These are phyloP conservation scores for Exobasidium cylindrosporum DNA, from an alignment of 1,284 basidiomycete species.

Conservation along the genomic window DNA sequence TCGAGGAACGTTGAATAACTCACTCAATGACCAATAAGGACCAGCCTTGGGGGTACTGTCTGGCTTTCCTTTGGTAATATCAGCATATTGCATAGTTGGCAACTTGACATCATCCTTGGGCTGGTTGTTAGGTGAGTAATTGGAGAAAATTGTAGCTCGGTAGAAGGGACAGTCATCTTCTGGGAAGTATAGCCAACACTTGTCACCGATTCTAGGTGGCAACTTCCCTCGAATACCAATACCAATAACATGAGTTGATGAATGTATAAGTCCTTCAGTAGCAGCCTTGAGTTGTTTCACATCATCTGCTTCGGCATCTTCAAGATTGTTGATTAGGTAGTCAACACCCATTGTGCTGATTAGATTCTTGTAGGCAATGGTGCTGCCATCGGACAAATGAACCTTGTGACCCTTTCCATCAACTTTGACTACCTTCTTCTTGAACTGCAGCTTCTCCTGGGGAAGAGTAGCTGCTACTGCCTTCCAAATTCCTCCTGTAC, in stretches of 20 bases:
- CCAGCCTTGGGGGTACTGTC: constrained; percentile 56
- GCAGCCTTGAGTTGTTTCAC: constrained; percentile 55
- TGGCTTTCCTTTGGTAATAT: constrained; percentile 55
- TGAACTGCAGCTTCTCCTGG: constrained; percentile 56
- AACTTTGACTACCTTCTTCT: constrained; percentile 56
- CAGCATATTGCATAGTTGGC: constrained; percentile 59
- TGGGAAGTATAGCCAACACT: constrained; percentile 60
- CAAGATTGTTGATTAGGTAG: constrained; percentile 54
- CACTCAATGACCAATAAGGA: constrained; percentile 58
- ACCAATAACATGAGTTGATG: constrained; percentile 61
- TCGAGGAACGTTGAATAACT: too few species aligned
- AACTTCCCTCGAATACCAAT: constrained; percentile 60
- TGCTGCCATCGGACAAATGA: constrained; percentile 57
- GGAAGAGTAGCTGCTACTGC: constrained; percentile 60
- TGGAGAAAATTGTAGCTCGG: constrained; percentile 62
- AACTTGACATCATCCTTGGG: constrained; percentile 57
- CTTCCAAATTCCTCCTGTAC: constrained; percentile 62
- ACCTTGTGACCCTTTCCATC: constrained; percentile 57
- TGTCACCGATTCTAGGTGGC: constrained; percentile 61
- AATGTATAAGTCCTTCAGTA: constrained; percentile 58
- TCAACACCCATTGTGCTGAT: constrained; percentile 60
- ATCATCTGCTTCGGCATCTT: constrained; percentile 55
- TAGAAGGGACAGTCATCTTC: constrained; percentile 62
- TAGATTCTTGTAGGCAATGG: constrained; percentile 58
- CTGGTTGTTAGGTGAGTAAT: constrained; percentile 61